Conservation (phyloP, 768 basidiomycete genomes). For the Suillus subaureus region DNA sequence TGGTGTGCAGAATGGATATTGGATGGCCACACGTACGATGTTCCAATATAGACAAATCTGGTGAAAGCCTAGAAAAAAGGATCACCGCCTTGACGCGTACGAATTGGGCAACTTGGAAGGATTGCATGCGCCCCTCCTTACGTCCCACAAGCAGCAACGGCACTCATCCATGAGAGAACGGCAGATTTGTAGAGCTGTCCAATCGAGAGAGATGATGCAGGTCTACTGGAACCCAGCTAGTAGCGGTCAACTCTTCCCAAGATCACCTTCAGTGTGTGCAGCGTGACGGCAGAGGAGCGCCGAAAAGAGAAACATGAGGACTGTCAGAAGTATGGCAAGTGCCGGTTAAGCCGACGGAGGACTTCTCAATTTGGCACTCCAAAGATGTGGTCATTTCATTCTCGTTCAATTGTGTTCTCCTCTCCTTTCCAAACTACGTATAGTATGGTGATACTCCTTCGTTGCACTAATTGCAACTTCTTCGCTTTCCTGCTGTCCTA, state of each 20-base stretch:
- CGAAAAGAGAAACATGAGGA: slow-evolving; percentile 1
- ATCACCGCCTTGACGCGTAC: background rate
- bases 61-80: background rate
- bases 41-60: background rate
- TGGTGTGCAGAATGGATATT: background rate
- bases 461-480: slow-evolving; percentile 18
- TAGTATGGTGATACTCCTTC: slow-evolving; percentile 25
- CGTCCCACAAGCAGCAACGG: background rate
- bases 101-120: background rate
- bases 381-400: slow-evolving; percentile 31
- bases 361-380: background rate
- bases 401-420: slow-evolving; percentile 47
- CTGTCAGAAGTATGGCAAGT: background rate
- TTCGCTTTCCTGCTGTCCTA: slow-evolving; percentile 17
- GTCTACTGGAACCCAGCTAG: too few species aligned
- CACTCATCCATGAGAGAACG: background rate
- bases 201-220: too few species aligned
- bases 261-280: background rate
- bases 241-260: too few species aligned
- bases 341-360: background rate
- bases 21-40: background rate
- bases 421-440: slow-evolving; percentile 31
- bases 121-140: background rate
- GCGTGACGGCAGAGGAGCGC: background rate
- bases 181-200: background rate